Conservation (phyloP, 305 asterid genomes). For the Fraxinus nigra region DNA sequence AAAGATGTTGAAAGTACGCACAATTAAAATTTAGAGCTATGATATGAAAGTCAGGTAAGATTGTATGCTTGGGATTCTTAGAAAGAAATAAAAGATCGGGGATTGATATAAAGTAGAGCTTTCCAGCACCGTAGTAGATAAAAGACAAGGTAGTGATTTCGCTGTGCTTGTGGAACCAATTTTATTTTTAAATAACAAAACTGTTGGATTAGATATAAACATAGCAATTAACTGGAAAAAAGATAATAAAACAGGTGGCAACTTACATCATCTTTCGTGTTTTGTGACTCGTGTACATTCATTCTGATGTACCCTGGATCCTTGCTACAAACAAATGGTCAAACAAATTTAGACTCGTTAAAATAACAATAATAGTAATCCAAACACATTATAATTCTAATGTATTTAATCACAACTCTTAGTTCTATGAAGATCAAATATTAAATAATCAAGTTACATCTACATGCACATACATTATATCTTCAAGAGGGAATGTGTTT, state of each 20-base stretch:
- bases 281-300: conserved; percentile 56
- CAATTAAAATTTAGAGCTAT: conserved; percentile 5
- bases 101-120: background rate
- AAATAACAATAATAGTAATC: background rate
- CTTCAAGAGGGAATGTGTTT: conserved; percentile 2
- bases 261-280: conserved; percentile 87
- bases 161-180: conserved; percentile 8
- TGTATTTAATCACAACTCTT: background rate
- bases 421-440: conserved; percentile 15
- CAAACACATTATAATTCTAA: conserved; percentile 15
- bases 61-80: background rate
- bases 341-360: conserved; percentile 17
- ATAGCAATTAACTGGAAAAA: background rate
- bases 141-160: background rate
- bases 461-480: background rate
- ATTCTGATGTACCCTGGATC: conserved; percentile 89
- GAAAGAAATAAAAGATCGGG: background rate
- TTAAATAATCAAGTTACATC: conserved; percentile 10
- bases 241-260: background rate
- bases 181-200: background rate
- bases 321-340: conserved; percentile 56
- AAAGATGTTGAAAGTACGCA: background rate
- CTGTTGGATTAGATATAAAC: background rate
- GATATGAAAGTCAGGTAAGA: conserved; percentile 13
- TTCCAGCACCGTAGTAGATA: background rate